Conservation (phyloP, 1,284 basidiomycete genomes). For the Puccinia novopanici region DNA sequence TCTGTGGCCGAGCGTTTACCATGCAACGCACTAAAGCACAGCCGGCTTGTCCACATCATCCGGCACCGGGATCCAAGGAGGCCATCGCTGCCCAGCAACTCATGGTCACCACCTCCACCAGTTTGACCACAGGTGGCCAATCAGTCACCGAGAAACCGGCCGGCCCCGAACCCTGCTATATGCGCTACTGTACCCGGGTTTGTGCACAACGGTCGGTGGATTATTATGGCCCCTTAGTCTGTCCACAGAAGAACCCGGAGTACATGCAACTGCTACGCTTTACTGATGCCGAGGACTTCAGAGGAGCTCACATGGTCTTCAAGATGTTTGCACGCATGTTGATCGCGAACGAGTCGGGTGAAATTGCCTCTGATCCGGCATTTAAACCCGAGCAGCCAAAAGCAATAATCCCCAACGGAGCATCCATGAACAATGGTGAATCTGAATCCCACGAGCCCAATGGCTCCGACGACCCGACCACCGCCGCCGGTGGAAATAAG, state of each 20-base stretch:
- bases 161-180: conserved; percentile 51
- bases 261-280: conserved; percentile 48
- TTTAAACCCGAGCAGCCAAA: conserved; percentile 13
- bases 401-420: background rate
- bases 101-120: conserved; percentile 38
- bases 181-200: conserved; percentile 49
- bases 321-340: conserved; percentile 50
- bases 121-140: conserved; percentile 21
- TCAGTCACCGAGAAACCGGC: conserved; percentile 47
- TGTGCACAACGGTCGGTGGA: conserved; percentile 47
- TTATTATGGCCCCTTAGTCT: conserved; percentile 47
- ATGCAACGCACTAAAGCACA: conserved; percentile 43
- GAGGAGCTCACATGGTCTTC: conserved; percentile 50
- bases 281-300: conserved; percentile 42
- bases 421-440: background rate
- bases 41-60: conserved; percentile 48
- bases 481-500: background rate
- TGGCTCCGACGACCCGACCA: conserved; percentile 32
- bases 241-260: conserved; percentile 48
- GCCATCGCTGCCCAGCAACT: conserved; percentile 49
- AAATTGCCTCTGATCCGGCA: conserved; percentile 14
- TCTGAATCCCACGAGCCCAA: conserved; percentile 18
- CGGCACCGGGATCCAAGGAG: conserved; percentile 50
- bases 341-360: conserved; percentile 49
- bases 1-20: conserved; percentile 44